Conservation (phyloP, 2,329 filamentous ascomycete genomes). For the Magnaporthiopsis incrustans region DNA sequence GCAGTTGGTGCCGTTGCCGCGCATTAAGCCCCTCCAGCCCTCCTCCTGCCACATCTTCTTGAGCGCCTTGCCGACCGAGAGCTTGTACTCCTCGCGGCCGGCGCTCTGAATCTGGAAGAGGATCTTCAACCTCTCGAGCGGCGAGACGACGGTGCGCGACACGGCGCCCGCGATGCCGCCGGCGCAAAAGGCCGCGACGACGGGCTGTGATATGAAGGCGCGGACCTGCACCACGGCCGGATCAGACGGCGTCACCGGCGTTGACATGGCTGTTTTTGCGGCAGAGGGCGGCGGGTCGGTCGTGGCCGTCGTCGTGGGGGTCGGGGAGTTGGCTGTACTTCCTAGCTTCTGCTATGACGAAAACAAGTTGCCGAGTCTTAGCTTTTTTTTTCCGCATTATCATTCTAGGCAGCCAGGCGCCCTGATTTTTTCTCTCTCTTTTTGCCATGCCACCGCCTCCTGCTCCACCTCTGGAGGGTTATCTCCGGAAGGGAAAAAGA, state of each 20-base stretch:
- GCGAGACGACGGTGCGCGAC: slow-evolving; percentile 94
- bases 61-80: slow-evolving; percentile 82
- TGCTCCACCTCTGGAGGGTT: not conserved
- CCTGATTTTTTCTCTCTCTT: not conserved
- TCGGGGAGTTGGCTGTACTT: not conserved
- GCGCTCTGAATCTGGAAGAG: slow-evolving; percentile 93
- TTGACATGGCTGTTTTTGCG: not conserved
- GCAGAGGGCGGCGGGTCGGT: not conserved
- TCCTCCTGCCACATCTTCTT: slow-evolving; percentile 95
- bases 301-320: slow-evolving; percentile 1
- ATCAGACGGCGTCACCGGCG: not conserved
- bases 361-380: not conserved
- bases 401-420: not conserved
- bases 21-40: slow-evolving; percentile 95
- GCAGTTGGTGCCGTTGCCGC: slow-evolving; percentile 96
- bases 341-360: not conserved
- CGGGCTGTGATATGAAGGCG: slow-evolving; percentile 64
- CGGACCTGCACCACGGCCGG: slow-evolving; percentile 27
- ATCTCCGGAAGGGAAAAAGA: not conserved
- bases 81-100: slow-evolving; percentile 84
- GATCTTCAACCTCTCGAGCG: slow-evolving; percentile 92
- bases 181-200: slow-evolving; percentile 85
- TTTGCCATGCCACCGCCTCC: not conserved
- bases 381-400: not conserved
- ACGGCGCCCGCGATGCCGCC: slow-evolving; percentile 93